Evolutionary conservation across 768 basidiomycete genomes (phyloP).

Genomic region (Suillus clintonianus): DNA sequence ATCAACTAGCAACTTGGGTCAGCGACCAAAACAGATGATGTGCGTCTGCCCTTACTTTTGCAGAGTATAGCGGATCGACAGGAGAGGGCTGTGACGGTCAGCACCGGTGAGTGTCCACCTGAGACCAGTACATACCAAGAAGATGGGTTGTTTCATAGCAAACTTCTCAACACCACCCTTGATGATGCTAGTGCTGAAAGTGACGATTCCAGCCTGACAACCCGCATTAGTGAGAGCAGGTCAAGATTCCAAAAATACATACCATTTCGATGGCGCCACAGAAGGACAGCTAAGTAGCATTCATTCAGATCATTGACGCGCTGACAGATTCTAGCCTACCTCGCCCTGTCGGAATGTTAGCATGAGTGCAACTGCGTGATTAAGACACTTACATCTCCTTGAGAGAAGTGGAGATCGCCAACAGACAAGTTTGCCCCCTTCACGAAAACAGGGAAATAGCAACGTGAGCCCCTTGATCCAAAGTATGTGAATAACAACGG

Average conservation of each 20-base stretch:
- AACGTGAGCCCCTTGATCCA: slow-evolving; percentile 56
- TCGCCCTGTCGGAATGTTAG: slow-evolving; percentile 47
- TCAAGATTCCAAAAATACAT: background rate
- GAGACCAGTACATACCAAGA: slow-evolving; percentile 46
- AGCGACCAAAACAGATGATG: background rate
- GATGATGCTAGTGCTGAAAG: slow-evolving; percentile 71
- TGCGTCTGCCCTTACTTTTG: slow-evolving; percentile 45
- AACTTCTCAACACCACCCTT: slow-evolving; percentile 76
- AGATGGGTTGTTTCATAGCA: slow-evolving; percentile 73
- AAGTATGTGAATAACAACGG: background rate
- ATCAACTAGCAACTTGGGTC: slow-evolving; percentile 45
- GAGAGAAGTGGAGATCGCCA: slow-evolving; percentile 79
- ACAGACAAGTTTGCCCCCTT: slow-evolving; percentile 77
- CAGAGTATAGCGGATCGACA: slow-evolving; percentile 71
- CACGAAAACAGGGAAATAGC: slow-evolving; percentile 78
- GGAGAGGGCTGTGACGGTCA: slow-evolving; percentile 57
- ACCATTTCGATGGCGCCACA: slow-evolving; percentile 82
- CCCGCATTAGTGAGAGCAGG: background rate
- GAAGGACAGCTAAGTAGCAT: slow-evolving; percentile 54
- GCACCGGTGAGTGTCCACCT: background rate
- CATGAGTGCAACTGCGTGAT: background rate
- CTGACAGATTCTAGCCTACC: slow-evolving; percentile 32
- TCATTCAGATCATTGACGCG: background rate
- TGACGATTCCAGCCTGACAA: slow-evolving; percentile 65
- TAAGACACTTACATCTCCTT: slow-evolving; percentile 57